Evolutionary conservation across 2,329 filamentous ascomycete genomes (phyloP).

Genomic region (Dactylella cylindrospora): DNA sequence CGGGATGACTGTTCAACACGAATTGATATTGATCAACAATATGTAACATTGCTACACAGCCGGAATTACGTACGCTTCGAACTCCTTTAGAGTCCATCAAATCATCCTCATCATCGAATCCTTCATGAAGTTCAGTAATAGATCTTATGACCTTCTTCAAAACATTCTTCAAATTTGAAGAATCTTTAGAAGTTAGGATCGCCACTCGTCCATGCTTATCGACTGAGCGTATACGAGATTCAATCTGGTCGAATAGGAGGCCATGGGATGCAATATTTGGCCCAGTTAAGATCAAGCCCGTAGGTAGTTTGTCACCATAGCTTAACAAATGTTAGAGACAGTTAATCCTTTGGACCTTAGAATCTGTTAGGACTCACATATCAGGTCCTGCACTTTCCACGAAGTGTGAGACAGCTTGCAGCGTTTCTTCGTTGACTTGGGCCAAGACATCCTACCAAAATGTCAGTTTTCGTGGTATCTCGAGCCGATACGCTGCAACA

Average conservation of each 20-base stretch:
- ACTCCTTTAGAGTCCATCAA: conserved; percentile 55
- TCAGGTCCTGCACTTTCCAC: conserved; percentile 52
- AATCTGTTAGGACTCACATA: conserved; percentile 19
- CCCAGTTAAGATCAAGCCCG: conserved; percentile 73
- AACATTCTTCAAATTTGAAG: conserved; percentile 70
- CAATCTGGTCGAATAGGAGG: conserved; percentile 71
- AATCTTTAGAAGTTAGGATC: conserved; percentile 68
- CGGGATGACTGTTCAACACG: conserved; percentile 14
- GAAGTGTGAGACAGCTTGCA: conserved; percentile 63
- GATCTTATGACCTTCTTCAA: conserved; percentile 73
- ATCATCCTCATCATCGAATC: conserved; percentile 60
- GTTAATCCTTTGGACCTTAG: neutral
- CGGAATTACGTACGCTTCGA: conserved; percentile 12
- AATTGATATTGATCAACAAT: neutral
- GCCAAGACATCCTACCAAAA: conserved; percentile 59
- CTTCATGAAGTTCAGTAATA: conserved; percentile 58
- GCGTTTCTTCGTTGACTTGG: conserved; percentile 63
- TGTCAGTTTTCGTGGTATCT: conserved; percentile 48
- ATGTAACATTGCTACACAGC: neutral
- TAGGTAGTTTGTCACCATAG: conserved; percentile 60
- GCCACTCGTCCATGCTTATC: conserved; percentile 66
- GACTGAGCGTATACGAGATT: conserved; percentile 51
- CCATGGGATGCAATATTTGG: conserved; percentile 76
- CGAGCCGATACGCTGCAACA: conserved; percentile 42
- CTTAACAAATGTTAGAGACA: conserved; percentile 25